Evolutionary conservation across 768 basidiomycete species (phyloP).

Genomic region (Thelephora aurantiotincta): DNA sequence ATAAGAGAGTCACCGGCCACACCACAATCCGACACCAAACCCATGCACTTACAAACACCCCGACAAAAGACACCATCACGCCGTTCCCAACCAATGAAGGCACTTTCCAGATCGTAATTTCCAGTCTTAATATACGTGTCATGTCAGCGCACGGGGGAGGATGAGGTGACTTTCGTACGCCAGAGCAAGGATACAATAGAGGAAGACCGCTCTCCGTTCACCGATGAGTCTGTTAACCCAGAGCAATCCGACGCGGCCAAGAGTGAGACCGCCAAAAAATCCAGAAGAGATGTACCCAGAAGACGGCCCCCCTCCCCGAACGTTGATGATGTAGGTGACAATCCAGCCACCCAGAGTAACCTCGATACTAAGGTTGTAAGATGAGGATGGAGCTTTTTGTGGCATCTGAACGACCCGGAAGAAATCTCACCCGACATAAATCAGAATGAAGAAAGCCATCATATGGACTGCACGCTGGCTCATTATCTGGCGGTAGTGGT

Average conservation of each 20-base stretch:
- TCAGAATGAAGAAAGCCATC: constrained; percentile 23
- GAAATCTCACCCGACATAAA: constrained; percentile 22
- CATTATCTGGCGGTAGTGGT: constrained; percentile 22
- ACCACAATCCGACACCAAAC: background rate
- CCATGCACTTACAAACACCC: constrained; percentile 4
- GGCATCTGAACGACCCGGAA: no score
- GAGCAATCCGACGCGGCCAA: constrained; percentile 6
- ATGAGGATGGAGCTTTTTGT: no score
- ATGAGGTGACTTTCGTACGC: constrained; percentile 12
- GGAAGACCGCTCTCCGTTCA: constrained; percentile 18
- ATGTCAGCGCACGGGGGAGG: background rate
- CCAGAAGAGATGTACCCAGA: constrained; percentile 30
- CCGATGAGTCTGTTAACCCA: constrained; percentile 15
- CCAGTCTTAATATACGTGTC: constrained; percentile 17
- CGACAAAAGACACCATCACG: constrained; percentile 24
- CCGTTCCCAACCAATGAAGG: constrained; percentile 36
- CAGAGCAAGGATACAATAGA: constrained; percentile 21
- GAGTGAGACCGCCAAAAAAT: constrained; percentile 21
- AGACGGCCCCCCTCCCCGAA: constrained; percentile 21
- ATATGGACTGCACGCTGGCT: constrained; percentile 21
- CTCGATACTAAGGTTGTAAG: constrained; percentile 13
- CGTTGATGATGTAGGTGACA: constrained; percentile 27
- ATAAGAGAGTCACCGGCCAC: background rate
- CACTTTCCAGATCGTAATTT: constrained; percentile 39
- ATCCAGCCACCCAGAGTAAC: constrained; percentile 32